Percentiles rank a stretch among this genome's conserved stretches.
Conservation (phyloP, 257 asterid species). For the Solanum clarkiae region DNA sequence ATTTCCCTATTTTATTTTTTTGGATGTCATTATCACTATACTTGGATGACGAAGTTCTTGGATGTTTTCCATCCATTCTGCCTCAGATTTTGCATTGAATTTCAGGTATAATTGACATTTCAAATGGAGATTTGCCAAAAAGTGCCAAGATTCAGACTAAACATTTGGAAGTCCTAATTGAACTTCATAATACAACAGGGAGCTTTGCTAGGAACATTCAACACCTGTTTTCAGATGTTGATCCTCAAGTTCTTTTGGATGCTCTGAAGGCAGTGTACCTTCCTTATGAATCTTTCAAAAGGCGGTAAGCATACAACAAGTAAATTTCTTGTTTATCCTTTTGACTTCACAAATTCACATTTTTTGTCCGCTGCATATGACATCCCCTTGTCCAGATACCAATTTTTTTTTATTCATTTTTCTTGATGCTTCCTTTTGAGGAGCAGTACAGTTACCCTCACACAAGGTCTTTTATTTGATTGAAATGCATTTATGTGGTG, state of each 20-base stretch:
- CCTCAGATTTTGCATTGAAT: conserved; percentile 7
- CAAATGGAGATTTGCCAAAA: conserved; percentile 82
- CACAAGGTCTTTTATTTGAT: background rate
- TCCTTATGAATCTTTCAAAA: conserved; percentile 84
- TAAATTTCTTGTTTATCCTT: background rate
- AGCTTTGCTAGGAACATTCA: conserved; percentile 83
- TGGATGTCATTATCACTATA: background rate
- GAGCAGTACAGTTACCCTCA: background rate
- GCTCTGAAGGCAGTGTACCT: conserved; percentile 74
- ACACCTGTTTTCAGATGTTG: conserved; percentile 76
- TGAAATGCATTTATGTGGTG: background rate
- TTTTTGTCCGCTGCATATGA: background rate
- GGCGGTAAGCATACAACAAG: conserved; percentile 32
- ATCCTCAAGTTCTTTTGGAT: conserved; percentile 56
- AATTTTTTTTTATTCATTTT: conserved; percentile 1
- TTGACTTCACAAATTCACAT: background rate
- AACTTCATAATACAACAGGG: conserved; percentile 76
- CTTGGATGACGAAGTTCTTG: background rate
- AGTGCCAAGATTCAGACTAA: conserved; percentile 76
- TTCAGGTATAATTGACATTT: conserved; percentile 90
- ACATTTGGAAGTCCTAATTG: conserved; percentile 81
- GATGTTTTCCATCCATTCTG: background rate
- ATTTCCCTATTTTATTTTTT: background rate
- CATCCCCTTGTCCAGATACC: background rate
- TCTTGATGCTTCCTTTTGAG: background rate